Percentiles rank a stretch among this genome's conserved stretches.
Evolutionary conservation across 345 rosid genomes (phyloP).

Genomic region (Aethionema arabicum): DNA sequence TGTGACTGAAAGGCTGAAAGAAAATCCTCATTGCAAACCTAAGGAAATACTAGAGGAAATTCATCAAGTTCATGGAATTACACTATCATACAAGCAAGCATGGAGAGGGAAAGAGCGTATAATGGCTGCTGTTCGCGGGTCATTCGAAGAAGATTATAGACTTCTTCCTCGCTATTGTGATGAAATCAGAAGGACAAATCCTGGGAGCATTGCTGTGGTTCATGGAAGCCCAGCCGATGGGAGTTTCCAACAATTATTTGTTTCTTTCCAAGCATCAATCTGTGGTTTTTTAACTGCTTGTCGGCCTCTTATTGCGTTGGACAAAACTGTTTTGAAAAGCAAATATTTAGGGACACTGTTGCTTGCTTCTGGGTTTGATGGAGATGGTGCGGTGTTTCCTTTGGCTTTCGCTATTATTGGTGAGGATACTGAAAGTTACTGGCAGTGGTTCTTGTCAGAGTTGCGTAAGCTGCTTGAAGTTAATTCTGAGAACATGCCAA

Average conservation of each 20-base stretch:
- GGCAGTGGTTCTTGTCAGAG: conserved; percentile 98
- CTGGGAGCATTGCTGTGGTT: conserved; percentile 87
- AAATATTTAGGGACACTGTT: conserved; percentile 86
- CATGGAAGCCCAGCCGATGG: conserved; percentile 65
- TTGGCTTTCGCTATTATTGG: conserved; percentile 81
- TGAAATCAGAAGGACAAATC: conserved; percentile 78
- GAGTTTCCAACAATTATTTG: conserved; percentile 86
- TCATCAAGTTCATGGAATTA: conserved; percentile 88
- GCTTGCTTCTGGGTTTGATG: conserved; percentile 94
- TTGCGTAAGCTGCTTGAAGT: conserved; percentile 83
- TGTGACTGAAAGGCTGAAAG: conserved; percentile 72
- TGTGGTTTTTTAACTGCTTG: conserved; percentile 90
- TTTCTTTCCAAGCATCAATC: conserved; percentile 94
- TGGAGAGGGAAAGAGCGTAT: conserved; percentile 99
- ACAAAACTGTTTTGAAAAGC: conserved; percentile 72
- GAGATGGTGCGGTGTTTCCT: conserved; percentile 89
- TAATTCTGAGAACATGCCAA: conserved; percentile 87
- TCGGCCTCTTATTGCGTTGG: conserved; percentile 84
- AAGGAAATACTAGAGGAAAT: conserved; percentile 96
- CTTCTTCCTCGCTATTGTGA: conserved; percentile 90
- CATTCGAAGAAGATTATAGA: conserved; percentile 93
- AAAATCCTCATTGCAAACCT: conserved; percentile 90
- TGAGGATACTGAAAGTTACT: conserved; percentile 82
- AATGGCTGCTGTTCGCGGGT: conserved; percentile 92
- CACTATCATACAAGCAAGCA: conserved; percentile 94